Evolutionary conservation across 2,329 filamentous ascomycete species (phyloP).

Genomic region (Paecilomyces sp.): DNA sequence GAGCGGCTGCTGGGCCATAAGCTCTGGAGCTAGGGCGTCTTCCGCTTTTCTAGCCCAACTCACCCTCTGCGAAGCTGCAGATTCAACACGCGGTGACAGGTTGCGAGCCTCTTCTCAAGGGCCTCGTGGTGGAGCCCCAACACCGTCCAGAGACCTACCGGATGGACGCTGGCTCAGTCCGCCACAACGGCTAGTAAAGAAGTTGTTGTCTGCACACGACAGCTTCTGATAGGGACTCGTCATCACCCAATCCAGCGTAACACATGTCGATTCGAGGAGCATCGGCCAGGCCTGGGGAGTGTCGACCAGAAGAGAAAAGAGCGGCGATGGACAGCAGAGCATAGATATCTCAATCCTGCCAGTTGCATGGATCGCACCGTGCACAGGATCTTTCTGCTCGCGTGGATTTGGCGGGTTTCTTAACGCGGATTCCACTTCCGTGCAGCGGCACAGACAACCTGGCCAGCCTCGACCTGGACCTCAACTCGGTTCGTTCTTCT

Average conservation of each 20-base stretch:
- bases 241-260: background rate
- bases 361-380: background rate
- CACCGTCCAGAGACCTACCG: background rate
- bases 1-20: background rate
- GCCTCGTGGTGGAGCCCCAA: background rate
- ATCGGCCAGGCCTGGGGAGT: background rate
- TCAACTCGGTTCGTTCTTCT: background rate
- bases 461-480: background rate
- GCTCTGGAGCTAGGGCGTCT: background rate
- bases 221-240: background rate
- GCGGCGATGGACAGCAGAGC: background rate
- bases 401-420: background rate
- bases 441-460: background rate
- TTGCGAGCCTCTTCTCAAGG: background rate
- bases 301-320: background rate
- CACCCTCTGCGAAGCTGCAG: background rate
- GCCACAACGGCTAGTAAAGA: background rate
- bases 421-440: background rate
- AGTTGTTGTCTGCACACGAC: background rate
- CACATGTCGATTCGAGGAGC: background rate
- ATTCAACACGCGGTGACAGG: background rate
- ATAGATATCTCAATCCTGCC: background rate
- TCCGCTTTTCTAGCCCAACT: background rate
- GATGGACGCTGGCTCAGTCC: background rate
- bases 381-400: background rate